Base-by-base conservation (phyloP, 2,329 filamentous ascomycete species). In the Stachybotrys echinatus region DNA sequence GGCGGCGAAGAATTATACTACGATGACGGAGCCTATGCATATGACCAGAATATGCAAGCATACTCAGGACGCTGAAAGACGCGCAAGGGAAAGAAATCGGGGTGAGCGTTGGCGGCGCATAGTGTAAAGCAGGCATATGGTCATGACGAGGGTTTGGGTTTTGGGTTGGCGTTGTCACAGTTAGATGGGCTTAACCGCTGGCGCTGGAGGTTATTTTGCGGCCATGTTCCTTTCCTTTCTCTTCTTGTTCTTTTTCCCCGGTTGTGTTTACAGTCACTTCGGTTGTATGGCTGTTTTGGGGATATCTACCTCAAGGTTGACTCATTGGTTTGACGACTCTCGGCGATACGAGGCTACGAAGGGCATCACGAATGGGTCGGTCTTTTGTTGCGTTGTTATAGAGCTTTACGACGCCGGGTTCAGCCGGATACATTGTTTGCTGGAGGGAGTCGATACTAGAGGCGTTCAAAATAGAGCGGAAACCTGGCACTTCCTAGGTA, bases 1-100 rank as follows among this genome's bases (percentile, higher is more conserved):
- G 62, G 58, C 22, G 62, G 57, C 23, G 65, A 71, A 18, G 67
- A 71, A 22, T 53, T 57, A 18, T 66, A 63, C 50, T 62, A 60
- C 50, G 65, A 69, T 3, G 62, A 66, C 27, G 45, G 48, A 6
- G 50, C 54, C 7, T 66, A 64, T 23, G n/a, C 59, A 10, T 68
- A 66, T 42, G 61, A 63, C 40, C 53, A 50, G 38, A 55, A 52
- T 27, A 51, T 54, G 18, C 57, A 59, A 19, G 47, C 47, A 17
- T 50, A 48, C 50, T 58, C 31, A 53, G 45, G 22, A 17, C 22
- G 20, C 10, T 46, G 20, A 46, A 19, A 17, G 23, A n/a, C 5
- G 42, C 4, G 39, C 39, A 34, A 34, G 27, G 39, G 39, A n/a
- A 42, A 6, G 39, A 6, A n/a, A 42, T 42, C 18, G n/a, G 10